Percentiles rank a stretch among this genome's conserved stretches.
Conservation (phyloP, 164 flowering plant genomes). For the Magnolia changhungtana region DNA sequence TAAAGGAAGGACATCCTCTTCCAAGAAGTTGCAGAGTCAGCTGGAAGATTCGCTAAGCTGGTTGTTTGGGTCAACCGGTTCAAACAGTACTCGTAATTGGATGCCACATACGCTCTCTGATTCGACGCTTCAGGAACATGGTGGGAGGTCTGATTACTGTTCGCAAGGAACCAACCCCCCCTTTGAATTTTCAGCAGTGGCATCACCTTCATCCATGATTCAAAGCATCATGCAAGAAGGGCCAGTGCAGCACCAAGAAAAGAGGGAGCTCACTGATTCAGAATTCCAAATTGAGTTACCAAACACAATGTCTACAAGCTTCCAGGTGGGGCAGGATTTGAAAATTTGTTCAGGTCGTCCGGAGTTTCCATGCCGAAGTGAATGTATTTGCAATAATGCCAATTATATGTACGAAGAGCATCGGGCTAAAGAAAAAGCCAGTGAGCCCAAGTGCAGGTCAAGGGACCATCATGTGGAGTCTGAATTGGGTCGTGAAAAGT, state of each 20-base stretch:
- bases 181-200: slow-evolving; percentile 23
- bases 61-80: slow-evolving; percentile 27
- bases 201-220: slow-evolving; percentile 24
- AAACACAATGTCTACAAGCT: slow-evolving; percentile 11
- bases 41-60: slow-evolving; percentile 21
- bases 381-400: neutral
- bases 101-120: slow-evolving; percentile 58
- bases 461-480: slow-evolving; percentile 7
- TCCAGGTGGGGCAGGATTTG: neutral
- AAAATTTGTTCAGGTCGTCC: neutral
- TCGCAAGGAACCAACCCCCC: slow-evolving; percentile 25
- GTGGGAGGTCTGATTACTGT: slow-evolving; percentile 9
- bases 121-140: slow-evolving; percentile 37
- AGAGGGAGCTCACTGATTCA: slow-evolving; percentile 9
- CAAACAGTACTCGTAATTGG: slow-evolving; percentile 21
- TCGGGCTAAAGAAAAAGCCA: slow-evolving; percentile 11
- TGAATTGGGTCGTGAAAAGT: slow-evolving; percentile 12
- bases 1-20: slow-evolving; percentile 37
- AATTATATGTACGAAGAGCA: slow-evolving; percentile 14
- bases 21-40: slow-evolving; percentile 29
- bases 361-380: neutral
- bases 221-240: slow-evolving; percentile 26
- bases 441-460: slow-evolving; percentile 1
- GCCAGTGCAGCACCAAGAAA: slow-evolving; percentile 15
- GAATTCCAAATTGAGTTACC: slow-evolving; percentile 16